A percentile compares a stretch with the other conserved stretches of the same genome.
These are phyloP conservation scores for Leccinum fibrillosum DNA, from an alignment of 768 basidiomycete genomes.

Conservation along the genomic window DNA sequence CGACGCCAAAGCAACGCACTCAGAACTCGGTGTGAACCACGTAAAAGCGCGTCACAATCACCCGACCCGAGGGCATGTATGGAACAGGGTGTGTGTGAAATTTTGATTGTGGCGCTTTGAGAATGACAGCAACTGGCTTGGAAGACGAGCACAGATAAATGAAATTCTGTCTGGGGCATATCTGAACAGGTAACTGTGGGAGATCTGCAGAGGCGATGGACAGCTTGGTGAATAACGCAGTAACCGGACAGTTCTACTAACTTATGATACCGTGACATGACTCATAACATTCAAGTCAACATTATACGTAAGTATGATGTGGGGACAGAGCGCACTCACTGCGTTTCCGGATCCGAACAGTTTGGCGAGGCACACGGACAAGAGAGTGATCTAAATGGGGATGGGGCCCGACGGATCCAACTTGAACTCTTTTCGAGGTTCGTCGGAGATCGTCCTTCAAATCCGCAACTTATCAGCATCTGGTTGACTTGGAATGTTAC, in stretches of 20 bases:
- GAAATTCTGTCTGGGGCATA: neutral
- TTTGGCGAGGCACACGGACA: neutral
- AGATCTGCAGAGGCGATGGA: neutral
- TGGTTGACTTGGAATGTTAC: neutral
- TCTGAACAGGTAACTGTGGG: too few relatives aligned
- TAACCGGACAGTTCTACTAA: too few relatives aligned
- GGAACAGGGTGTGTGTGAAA: neutral
- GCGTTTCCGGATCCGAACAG: neutral
- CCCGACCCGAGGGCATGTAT: too few relatives aligned
- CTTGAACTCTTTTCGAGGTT: too few relatives aligned
- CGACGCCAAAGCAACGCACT: neutral
- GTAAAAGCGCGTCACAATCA: neutral
- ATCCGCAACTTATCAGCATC: neutral
- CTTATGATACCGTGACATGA: too few relatives aligned
- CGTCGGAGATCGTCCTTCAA: too few relatives aligned
- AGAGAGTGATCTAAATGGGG: neutral
- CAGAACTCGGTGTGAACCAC: neutral
- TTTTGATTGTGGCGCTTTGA: neutral
- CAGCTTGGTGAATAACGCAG: too few relatives aligned
- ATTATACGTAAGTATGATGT: neutral
- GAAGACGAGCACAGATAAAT: neutral
- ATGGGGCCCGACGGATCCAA: neutral
- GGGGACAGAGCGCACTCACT: neutral
- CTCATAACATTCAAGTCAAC: neutral
- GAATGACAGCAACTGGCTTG: neutral